These are phyloP conservation scores for Dictyostelium capitatum DNA, from an alignment of 78 protist species.

Conservation along the genomic window DNA sequence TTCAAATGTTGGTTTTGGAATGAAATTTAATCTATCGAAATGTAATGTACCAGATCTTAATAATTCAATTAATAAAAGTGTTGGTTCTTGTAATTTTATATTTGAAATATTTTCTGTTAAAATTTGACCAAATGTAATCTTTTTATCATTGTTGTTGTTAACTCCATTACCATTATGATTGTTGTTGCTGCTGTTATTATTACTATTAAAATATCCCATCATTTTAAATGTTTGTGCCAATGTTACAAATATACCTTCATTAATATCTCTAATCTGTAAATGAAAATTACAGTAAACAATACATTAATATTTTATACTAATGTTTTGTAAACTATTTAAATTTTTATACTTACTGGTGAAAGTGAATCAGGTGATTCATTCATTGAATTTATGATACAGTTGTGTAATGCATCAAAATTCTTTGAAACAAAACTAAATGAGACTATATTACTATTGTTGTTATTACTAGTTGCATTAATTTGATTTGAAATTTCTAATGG, in stretches of 20 bases:
- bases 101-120: constrained; percentile 8
- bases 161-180: too few species aligned
- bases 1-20: constrained; percentile 71
- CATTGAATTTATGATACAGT: not conserved
- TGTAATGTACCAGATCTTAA: constrained; percentile 33
- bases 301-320: not conserved
- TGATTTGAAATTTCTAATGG: not conserved
- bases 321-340: not conserved
- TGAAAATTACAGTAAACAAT: not conserved
- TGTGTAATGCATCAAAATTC: not conserved
- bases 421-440: constrained; percentile 13
- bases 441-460: not conserved
- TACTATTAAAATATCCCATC: constrained; percentile 46
- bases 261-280: constrained; percentile 33
- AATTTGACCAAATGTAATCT: not conserved
- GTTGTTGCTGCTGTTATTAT: too few species aligned
- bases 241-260: constrained; percentile 44
- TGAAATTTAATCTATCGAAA: constrained; percentile 37
- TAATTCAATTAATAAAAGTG: constrained; percentile 45
- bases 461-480: not conserved
- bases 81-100: constrained; percentile 24
- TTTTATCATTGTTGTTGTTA: not conserved
- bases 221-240: constrained; percentile 28
- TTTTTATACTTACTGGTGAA: not conserved
- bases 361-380: not conserved